Base-by-base conservation (phyloP, 768 basidiomycete species). In the Suillus tomentosus region DNA sequence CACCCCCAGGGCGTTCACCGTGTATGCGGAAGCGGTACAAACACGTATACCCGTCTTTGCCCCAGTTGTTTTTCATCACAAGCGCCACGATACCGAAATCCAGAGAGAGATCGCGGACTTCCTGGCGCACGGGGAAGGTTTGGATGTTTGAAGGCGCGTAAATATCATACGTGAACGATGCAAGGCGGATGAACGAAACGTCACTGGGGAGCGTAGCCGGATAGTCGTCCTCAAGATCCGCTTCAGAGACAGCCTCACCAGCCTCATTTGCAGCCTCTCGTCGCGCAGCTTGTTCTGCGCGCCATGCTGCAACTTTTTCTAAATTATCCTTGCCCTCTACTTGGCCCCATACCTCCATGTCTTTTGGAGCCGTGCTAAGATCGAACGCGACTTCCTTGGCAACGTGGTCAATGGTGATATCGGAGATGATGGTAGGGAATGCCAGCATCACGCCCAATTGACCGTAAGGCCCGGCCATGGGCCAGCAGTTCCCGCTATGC, bases 261-360 rank as follows among this genome's bases (percentile, higher is more conserved):
- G 74, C 78, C 34, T 66, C 69, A 31, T 77, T 74, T 61, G 67
- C 60, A 58, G 73, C 77, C 66, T 76, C 76, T 60, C 72, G 72
- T 63, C 69, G 69, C 60, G 72, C 72, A 42, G 73, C 76, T 71
- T 78, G 80, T 72, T 82, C 79, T 66, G 76, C 81, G 66, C 77
- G 79, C 80, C 88, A 92, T 61, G 77, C 82, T 34, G 70, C 71
- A 36, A 92, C 79, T 73, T 87, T 90, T 42, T 76, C 83, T 7
- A 86, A 62, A 68, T 95, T 92, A 3, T 92, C 90, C 59, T 71
- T 65, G 11, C 91, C 92, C 67, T 97, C 95, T 40, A 96, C 84
- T 67, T 95, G 75, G 0, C 88, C 95, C 95, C 95, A 96, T 5
- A 96, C 85, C 69, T 97, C 94, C 86, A 98, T 92, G 50, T 89